Conservation (phyloP, 129 eudicot genomes). For the Flaveria ramosissima region DNA sequence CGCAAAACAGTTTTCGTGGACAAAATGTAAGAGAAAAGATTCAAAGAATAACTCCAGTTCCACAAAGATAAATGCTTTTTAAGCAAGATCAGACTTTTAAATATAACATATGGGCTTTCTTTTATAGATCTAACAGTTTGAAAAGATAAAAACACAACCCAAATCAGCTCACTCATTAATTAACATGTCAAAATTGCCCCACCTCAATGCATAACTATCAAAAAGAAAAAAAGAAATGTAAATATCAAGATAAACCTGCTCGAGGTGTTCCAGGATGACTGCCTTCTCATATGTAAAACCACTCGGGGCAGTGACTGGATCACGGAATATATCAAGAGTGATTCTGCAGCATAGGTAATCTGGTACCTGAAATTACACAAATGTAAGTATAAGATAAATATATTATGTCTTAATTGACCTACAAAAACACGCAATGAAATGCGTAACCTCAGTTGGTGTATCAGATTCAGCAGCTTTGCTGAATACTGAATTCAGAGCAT, state of each 20-base stretch:
- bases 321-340: conserved; percentile 91
- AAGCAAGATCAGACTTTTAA: too few relatives aligned
- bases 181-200: background rate
- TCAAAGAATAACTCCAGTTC: background rate
- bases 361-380: conserved; percentile 61
- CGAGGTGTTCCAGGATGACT: conserved; percentile 73
- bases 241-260: conserved; percentile 53
- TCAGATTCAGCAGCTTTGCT: conserved; percentile 70
- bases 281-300: conserved; percentile 91
- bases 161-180: background rate
- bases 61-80: too few relatives aligned
- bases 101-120: background rate
- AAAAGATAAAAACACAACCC: background rate
- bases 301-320: conserved; percentile 93
- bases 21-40: background rate
- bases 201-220: background rate
- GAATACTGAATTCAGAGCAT: conserved; percentile 53
- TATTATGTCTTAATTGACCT: background rate
- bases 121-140: background rate
- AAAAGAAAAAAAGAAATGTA: background rate
- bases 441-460: conserved; percentile 72
- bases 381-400: background rate
- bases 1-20: background rate
- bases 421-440: background rate
- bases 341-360: conserved; percentile 89